Percentiles rank a stretch among this genome's conserved stretches.
Evolutionary conservation across 148 eudicot species (phyloP).

Genomic region (Heliosperma pusillum): DNA sequence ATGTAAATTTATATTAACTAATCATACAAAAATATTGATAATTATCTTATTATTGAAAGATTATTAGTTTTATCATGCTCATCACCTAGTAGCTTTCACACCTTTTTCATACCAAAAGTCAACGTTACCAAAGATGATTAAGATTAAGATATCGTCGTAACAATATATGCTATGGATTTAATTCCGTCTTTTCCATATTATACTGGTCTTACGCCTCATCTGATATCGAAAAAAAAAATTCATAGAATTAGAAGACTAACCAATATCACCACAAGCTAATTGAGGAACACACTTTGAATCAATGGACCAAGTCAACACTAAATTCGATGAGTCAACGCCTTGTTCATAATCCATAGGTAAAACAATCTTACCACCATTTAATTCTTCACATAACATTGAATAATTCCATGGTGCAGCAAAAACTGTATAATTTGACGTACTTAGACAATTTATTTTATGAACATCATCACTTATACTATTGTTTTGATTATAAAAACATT

Average conservation of each 20-base stretch:
- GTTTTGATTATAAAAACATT: background rate
- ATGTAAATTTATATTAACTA: too few relatives aligned
- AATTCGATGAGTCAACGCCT: background rate
- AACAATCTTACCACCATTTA: background rate
- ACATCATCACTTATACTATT: background rate
- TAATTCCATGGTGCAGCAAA: background rate
- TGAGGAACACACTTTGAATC: background rate
- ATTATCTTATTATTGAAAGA: too few relatives aligned
- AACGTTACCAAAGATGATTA: too few relatives aligned
- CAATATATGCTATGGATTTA: too few relatives aligned
- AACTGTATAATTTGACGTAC: background rate
- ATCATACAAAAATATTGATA: too few relatives aligned
- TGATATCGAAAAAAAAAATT: too few relatives aligned
- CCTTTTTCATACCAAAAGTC: too few relatives aligned
- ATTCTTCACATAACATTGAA: background rate
- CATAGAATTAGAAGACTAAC: background rate
- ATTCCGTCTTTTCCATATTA: too few relatives aligned
- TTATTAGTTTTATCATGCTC: too few relatives aligned
- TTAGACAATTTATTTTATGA: slow-evolving; percentile 4
- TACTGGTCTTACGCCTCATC: too few relatives aligned
- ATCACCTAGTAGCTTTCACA: too few relatives aligned
- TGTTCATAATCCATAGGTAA: slow-evolving; percentile 3
- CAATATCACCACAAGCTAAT: background rate
- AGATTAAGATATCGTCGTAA: too few relatives aligned
- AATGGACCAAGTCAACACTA: background rate